phyloP scores from a whole-genome alignment of 352 stramenopile species.

The Phytophthora tentaculata region DNA sequence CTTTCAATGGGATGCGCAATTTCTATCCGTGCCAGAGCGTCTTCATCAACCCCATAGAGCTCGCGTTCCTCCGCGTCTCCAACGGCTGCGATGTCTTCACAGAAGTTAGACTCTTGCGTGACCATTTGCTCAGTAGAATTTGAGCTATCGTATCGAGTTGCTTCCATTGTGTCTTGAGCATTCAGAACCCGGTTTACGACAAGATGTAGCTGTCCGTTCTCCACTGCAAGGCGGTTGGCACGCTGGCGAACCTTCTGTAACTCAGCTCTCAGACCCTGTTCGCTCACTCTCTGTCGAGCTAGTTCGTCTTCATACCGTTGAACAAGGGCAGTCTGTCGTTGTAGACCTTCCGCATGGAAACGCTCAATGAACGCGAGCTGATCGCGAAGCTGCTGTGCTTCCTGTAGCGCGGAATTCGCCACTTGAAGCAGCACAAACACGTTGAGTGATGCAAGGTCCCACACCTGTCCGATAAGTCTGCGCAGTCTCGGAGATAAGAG shows the following conservation, averaged over 20 bases:
- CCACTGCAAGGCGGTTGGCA: conserved; percentile 50
- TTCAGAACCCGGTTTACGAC: conserved; percentile 50
- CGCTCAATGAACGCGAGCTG: conserved; percentile 39
- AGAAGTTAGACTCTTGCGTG: conserved; percentile 25
- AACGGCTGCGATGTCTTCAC: conserved; percentile 40
- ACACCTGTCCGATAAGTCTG: conserved; percentile 59
- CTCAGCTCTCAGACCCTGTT: conserved; percentile 54
- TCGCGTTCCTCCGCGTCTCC: conserved; percentile 54
- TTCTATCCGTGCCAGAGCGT: conserved; percentile 40
- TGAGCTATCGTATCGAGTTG: conserved; percentile 28
- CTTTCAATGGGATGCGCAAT: conserved; percentile 60
- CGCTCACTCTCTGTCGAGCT: conserved; percentile 39
- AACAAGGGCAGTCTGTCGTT: conserved; percentile 37
- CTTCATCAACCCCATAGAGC: conserved; percentile 52
- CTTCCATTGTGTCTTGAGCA: conserved; percentile 30
- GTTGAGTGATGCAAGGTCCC: conserved; percentile 70
- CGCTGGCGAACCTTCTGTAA: conserved; percentile 61
- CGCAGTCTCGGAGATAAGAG: conserved; percentile 57
- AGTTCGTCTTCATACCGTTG: conserved; percentile 50
- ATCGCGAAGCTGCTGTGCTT: conserved; percentile 39
- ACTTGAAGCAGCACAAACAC: conserved; percentile 70
- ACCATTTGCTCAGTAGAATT: conserved; percentile 18
- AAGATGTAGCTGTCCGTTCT: conserved; percentile 58
- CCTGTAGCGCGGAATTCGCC: conserved; percentile 41
- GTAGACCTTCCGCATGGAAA: conserved; percentile 39